Conservation (phyloP, 345 rosid species). For the Gossypium thurberi region DNA sequence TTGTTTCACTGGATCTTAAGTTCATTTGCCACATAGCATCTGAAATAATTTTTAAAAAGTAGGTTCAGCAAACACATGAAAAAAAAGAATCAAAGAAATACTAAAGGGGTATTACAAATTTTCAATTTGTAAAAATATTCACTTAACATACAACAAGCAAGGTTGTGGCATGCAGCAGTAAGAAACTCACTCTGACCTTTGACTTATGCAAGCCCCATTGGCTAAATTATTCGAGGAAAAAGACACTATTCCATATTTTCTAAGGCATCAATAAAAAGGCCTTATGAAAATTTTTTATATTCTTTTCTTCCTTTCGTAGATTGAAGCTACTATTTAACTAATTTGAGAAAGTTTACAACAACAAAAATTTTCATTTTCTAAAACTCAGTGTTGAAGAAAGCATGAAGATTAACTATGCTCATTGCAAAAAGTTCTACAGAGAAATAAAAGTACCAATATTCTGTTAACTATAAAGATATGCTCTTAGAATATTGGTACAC, state of each 20-base stretch:
- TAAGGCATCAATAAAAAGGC: background rate
- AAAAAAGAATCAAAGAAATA: background rate
- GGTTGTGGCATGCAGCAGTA: background rate
- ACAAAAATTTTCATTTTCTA: background rate
- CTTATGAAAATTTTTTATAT: background rate
- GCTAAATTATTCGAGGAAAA: background rate
- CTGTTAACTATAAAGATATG: too few species aligned
- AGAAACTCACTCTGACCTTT: background rate
- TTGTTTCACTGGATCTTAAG: constrained; percentile 58
- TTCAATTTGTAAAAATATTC: background rate
- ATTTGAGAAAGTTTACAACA: background rate
- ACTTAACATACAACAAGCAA: background rate
- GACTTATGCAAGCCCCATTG: constrained; percentile 1
- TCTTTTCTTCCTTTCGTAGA: background rate
- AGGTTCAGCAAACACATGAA: constrained; percentile 20
- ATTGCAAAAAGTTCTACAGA: background rate
- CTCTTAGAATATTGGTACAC: too few species aligned
- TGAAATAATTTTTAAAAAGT: constrained; percentile 27
- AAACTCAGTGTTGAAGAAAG: background rate
- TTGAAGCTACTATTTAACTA: background rate
- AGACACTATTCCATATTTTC: background rate
- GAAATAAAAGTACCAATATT: background rate
- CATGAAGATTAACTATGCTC: background rate
- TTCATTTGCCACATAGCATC: constrained; percentile 90
- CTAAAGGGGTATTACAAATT: background rate